Evolutionary conservation across 2,329 filamentous ascomycete genomes (phyloP).

Genomic region (Talaromyces rugulosus): DNA sequence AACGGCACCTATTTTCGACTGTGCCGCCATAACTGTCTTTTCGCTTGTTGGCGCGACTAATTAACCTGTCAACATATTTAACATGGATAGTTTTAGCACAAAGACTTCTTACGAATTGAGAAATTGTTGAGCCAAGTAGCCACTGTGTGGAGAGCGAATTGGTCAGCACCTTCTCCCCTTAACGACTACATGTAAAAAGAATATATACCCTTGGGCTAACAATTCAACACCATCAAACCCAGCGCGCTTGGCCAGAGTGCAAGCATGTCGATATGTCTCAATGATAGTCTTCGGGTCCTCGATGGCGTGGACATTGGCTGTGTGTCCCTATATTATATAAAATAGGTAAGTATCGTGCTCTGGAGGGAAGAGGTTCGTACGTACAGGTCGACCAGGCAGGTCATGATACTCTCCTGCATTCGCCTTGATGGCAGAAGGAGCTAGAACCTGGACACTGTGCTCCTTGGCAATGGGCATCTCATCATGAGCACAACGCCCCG

Average conservation of each 20-base stretch:
- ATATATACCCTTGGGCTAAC: constrained; percentile 13
- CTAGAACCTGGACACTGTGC: constrained; percentile 16
- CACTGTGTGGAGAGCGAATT: neutral
- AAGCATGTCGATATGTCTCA: constrained; percentile 13
- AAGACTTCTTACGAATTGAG: neutral
- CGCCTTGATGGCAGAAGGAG: constrained; percentile 16
- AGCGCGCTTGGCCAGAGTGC: constrained; percentile 12
- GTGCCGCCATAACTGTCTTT: constrained; percentile 29
- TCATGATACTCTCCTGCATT: constrained; percentile 18
- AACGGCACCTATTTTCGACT: constrained; percentile 26
- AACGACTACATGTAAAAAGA: neutral
- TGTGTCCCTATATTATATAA: constrained; percentile 9
- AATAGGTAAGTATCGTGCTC: neutral
- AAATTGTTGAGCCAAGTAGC: neutral
- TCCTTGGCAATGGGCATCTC: constrained; percentile 20
- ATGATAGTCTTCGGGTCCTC: constrained; percentile 12
- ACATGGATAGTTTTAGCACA: neutral
- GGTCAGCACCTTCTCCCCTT: neutral
- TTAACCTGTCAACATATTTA: neutral
- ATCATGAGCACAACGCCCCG: constrained; percentile 21
- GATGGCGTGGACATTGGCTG: constrained; percentile 13
- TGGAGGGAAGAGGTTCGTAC: neutral
- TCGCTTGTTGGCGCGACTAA: constrained; percentile 20
- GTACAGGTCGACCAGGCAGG: constrained; percentile 13
- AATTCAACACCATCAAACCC: constrained; percentile 17